These are phyloP conservation scores for Coemansia sp. DNA, from an alignment of 371 early-diverging fungal species.

Conservation along the genomic window DNA sequence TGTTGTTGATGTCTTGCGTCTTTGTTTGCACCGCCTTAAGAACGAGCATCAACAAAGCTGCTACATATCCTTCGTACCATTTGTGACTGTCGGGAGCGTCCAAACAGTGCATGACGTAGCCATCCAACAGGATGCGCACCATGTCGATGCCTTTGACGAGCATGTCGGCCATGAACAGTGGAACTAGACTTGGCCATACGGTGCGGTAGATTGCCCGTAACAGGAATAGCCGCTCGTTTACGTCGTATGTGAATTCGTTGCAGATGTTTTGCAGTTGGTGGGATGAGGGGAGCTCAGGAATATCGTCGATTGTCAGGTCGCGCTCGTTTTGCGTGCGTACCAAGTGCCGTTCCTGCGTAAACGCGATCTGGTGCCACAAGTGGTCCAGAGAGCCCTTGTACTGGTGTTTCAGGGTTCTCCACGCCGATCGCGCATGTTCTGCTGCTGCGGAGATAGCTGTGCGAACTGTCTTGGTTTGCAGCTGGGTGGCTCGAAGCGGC, in stretches of 20 bases:
- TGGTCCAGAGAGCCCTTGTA: background rate
- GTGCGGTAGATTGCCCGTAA: constrained; percentile 25
- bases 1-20: background rate
- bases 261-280: background rate
- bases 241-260: constrained; percentile 20
- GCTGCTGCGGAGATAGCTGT: background rate
- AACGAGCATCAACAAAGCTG: constrained; percentile 7
- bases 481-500: background rate
- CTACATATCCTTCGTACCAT: constrained; percentile 25
- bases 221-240: constrained; percentile 28
- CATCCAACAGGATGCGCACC: background rate
- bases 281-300: constrained; percentile 5
- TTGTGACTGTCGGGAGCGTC: constrained; percentile 10
- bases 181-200: constrained; percentile 30
- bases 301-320: constrained; percentile 12
- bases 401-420: background rate
- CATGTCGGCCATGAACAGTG: constrained; percentile 10
- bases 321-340: background rate
- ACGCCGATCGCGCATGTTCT: background rate
- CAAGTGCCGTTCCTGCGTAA: constrained; percentile 5
- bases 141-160: background rate
- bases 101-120: constrained; percentile 19
- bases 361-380: background rate
- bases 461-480: background rate
- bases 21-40: background rate